These are phyloP conservation scores for Trypanosoma cruzi DNA, from an alignment of 208 protist genomes.

Conservation along the genomic window DNA sequence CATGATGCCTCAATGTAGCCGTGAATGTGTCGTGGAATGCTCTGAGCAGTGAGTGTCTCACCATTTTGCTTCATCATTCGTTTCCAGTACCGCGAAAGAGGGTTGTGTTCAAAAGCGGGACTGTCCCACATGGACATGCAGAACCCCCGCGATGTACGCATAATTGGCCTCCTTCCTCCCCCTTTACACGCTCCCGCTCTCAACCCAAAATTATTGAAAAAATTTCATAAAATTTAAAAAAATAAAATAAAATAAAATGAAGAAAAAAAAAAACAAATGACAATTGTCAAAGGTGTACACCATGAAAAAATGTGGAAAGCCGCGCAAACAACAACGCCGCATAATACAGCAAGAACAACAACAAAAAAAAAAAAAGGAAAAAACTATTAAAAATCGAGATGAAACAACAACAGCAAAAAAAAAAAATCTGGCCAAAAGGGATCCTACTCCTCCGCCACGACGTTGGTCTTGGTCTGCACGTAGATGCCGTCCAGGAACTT, in stretches of 20 bases:
- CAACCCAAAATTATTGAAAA: too few species aligned
- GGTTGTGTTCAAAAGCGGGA: conserved; percentile 81
- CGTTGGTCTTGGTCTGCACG: conserved; percentile 95
- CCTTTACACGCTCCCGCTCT: background rate
- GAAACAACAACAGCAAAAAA: conserved; percentile 20
- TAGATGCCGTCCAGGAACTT: conserved; percentile 99
- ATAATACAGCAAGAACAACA: too few species aligned
- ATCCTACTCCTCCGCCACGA: conserved; percentile 65
- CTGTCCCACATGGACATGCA: conserved; percentile 84
- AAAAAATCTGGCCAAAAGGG: conserved; percentile 11
- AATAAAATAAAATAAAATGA: too few species aligned
- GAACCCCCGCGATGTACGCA: conserved; percentile 11
- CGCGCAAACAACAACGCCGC: too few species aligned
- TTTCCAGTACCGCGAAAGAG: conserved; percentile 81
- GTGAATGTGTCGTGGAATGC: conserved; percentile 87
- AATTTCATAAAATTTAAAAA: too few species aligned
- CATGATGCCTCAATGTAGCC: conserved; percentile 82
- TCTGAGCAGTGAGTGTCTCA: conserved; percentile 75
- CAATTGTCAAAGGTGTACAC: too few species aligned
- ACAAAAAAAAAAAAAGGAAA: conserved; percentile 11
- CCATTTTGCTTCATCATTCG: conserved; percentile 80
- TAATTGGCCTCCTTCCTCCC: conserved; percentile 23
- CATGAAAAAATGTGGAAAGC: too few species aligned
- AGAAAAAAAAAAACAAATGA: too few species aligned
- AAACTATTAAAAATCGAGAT: conserved; percentile 16